phyloP scores from a whole-genome alignment of 2,329 filamentous ascomycete genomes.

The Diaporthe citri region DNA sequence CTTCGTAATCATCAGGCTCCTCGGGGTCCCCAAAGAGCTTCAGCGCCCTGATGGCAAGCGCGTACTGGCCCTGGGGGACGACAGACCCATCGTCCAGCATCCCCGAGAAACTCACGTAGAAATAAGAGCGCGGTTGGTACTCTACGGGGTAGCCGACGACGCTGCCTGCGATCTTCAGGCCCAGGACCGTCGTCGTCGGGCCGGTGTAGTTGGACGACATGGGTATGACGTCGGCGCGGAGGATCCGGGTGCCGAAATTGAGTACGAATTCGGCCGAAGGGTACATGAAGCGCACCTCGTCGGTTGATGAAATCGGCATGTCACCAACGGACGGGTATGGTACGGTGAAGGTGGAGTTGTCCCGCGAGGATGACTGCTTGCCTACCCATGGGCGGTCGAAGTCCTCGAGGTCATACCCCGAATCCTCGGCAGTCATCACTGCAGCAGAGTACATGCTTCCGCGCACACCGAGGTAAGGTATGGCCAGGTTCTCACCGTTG shows the following conservation, averaged over 20 bases:
- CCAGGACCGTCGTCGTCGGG: slow-evolving; percentile 41
- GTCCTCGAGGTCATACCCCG: not conserved
- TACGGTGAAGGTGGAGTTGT: slow-evolving; percentile 45
- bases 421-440: slow-evolving; percentile 34
- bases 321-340: slow-evolving; percentile 38
- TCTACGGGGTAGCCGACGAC: slow-evolving; percentile 41
- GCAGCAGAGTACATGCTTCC: slow-evolving; percentile 45
- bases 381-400: not conserved
- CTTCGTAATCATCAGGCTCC: slow-evolving; percentile 45
- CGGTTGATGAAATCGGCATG: not conserved
- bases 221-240: slow-evolving; percentile 44
- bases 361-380: slow-evolving; percentile 33
- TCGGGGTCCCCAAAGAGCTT: slow-evolving; percentile 45
- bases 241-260: slow-evolving; percentile 41
- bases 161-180: slow-evolving; percentile 43
- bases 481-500: slow-evolving; percentile 50
- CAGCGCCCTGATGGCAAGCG: slow-evolving; percentile 44
- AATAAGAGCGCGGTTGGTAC: slow-evolving; percentile 29
- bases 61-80: slow-evolving; percentile 45
- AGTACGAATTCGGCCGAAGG: slow-evolving; percentile 33
- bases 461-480: slow-evolving; percentile 56
- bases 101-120: slow-evolving; percentile 42
- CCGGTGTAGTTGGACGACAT: slow-evolving; percentile 35
- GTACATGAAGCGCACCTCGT: not conserved
- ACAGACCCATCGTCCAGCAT: slow-evolving; percentile 43